Conservation (phyloP, 345 rosid genomes). For the Syzygium grande region DNA sequence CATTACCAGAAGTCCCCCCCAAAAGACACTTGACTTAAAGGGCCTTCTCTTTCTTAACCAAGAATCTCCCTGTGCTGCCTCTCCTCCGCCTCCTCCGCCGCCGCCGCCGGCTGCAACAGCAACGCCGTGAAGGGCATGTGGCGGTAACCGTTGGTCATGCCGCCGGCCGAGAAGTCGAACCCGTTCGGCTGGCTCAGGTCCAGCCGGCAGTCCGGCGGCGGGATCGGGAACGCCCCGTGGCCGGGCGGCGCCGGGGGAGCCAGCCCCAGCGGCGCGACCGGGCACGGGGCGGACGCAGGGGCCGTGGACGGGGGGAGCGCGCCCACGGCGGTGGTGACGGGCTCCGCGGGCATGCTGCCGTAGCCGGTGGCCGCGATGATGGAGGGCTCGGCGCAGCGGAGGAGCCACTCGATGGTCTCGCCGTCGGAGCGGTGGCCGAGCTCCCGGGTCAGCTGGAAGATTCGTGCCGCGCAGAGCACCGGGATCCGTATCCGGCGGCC, state of each 20-base stretch:
- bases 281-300: constrained; percentile 16
- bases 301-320: constrained; percentile 15
- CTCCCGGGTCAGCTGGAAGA: constrained; percentile 69
- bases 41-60: not conserved
- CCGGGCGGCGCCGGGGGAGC: not conserved
- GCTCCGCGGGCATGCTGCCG: constrained; percentile 34
- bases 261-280: constrained; percentile 4
- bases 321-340: constrained; percentile 22
- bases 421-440: constrained; percentile 68
- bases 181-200: constrained; percentile 28
- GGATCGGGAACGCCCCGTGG: constrained; percentile 4
- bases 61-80: constrained; percentile 9
- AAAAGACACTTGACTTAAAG: not conserved
- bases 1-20: not conserved
- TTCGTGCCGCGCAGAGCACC: constrained; percentile 58
- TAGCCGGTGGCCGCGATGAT: constrained; percentile 53
- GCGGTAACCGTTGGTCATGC: constrained; percentile 16
- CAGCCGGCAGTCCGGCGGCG: constrained; percentile 29
- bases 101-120: constrained; percentile 30
- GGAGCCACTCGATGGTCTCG: constrained; percentile 69
- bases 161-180: constrained; percentile 1
- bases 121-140: constrained; percentile 58
- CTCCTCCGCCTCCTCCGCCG: constrained; percentile 12
- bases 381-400: constrained; percentile 48
- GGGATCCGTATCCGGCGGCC: constrained; percentile 74